phyloP scores from a whole-genome alignment of 2,329 filamentous ascomycete species.

The Aspergillus floridensis region DNA sequence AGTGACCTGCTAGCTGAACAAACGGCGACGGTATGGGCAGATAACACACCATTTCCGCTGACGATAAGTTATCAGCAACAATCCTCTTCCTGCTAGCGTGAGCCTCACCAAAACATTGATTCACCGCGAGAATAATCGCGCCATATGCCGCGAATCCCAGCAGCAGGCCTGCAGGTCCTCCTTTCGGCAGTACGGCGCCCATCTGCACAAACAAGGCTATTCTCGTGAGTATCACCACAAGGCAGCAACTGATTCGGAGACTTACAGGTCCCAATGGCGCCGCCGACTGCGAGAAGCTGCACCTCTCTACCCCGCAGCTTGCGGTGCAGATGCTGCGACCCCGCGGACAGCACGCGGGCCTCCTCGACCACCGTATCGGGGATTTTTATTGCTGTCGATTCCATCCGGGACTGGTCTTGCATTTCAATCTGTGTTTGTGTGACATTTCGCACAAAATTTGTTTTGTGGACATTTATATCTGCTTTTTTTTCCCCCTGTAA shows the following conservation, averaged over 20 bases:
- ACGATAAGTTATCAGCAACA: background rate
- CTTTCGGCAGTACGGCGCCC: slow-evolving; percentile 33
- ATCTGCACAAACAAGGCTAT: slow-evolving; percentile 31
- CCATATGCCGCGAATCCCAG: slow-evolving; percentile 26
- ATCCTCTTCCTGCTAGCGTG: background rate
- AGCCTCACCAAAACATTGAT: slow-evolving; percentile 25
- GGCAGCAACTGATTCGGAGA: background rate
- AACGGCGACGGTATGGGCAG: slow-evolving; percentile 27
- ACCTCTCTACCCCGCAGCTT: slow-evolving; percentile 33
- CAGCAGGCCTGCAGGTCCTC: slow-evolving; percentile 36
- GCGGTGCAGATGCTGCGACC: slow-evolving; percentile 28
- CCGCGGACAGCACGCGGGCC: slow-evolving; percentile 4
- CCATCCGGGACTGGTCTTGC: background rate
- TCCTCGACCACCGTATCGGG: background rate
- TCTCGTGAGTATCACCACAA: background rate
- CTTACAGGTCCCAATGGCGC: slow-evolving; percentile 36
- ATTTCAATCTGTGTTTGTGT: background rate
- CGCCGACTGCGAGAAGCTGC: slow-evolving; percentile 35
- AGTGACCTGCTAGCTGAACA: slow-evolving; percentile 24
- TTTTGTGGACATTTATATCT: background rate
- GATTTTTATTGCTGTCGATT: background rate
- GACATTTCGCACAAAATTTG: background rate
- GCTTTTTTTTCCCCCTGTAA: background rate
- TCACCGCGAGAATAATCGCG: slow-evolving; percentile 32
- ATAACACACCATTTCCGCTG: slow-evolving; percentile 31